Conservation (phyloP, 371 early-diverging fungal genomes). For the Syncephalis fuscata region DNA sequence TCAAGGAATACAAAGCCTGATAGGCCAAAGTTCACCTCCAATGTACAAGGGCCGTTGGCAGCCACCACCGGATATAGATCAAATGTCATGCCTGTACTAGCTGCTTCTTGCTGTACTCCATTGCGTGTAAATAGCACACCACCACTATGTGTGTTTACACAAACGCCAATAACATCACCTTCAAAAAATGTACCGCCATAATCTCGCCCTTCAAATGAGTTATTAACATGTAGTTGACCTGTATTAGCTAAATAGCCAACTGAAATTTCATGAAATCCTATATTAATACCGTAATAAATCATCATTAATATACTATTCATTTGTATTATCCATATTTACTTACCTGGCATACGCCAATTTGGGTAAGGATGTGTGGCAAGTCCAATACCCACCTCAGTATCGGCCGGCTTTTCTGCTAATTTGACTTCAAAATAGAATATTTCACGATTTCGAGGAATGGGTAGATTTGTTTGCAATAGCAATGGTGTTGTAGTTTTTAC, state of each 20-base stretch:
- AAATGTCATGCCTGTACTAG: constrained; percentile 25
- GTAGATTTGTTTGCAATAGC: constrained; percentile 53
- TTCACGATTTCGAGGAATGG: constrained; percentile 59
- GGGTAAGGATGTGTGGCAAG: constrained; percentile 53
- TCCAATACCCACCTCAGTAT: constrained; percentile 42
- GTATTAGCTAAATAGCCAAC: constrained; percentile 54
- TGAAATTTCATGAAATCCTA: constrained; percentile 44
- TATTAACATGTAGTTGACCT: constrained; percentile 34
- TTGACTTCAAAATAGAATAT: constrained; percentile 64
- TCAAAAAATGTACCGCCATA: constrained; percentile 39
- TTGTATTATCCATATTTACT: not conserved
- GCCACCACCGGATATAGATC: constrained; percentile 45
- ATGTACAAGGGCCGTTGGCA: constrained; percentile 38
- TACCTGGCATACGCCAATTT: constrained; percentile 44
- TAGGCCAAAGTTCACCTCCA: constrained; percentile 45
- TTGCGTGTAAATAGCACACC: constrained; percentile 64
- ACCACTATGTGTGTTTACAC: constrained; percentile 56
- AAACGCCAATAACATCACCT: constrained; percentile 64
- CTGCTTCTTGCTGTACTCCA: constrained; percentile 42
- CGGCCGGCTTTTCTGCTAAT: constrained; percentile 37
- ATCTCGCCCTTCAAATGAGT: constrained; percentile 37
- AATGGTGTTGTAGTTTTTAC: too few relatives aligned
- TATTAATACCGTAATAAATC: not conserved
- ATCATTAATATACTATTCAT: not conserved
- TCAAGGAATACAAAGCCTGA: constrained; percentile 50